These are phyloP conservation scores for Penicillium thymicola DNA, from an alignment of 2,329 filamentous ascomycete genomes.

Conservation along the genomic window DNA sequence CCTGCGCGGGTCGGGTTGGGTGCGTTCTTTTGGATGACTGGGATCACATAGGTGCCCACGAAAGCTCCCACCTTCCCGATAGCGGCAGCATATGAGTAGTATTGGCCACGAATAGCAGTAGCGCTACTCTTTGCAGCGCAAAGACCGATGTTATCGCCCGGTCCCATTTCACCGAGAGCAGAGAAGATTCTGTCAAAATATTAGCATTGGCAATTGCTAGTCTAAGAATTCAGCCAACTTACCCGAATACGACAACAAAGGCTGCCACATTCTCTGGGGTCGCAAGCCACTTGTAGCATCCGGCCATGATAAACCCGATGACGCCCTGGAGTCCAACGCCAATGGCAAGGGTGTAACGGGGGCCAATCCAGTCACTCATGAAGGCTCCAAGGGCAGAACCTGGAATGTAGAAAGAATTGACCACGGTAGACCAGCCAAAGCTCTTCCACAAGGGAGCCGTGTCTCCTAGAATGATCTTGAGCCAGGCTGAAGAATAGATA, in stretches of 20 bases:
- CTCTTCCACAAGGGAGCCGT: conserved; percentile 65
- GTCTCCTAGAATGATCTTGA: conserved; percentile 58
- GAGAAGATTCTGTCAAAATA: conserved; percentile 59
- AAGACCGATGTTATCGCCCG: conserved; percentile 88
- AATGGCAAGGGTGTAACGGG: conserved; percentile 67
- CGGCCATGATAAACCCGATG: conserved; percentile 87
- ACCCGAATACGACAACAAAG: conserved; percentile 75
- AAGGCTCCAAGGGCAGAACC: conserved; percentile 76
- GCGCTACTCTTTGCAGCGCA: conserved; percentile 83
- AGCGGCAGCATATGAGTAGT: conserved; percentile 54
- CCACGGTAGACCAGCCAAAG: conserved; percentile 84
- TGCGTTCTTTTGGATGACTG: conserved; percentile 61
- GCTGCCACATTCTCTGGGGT: conserved; percentile 64
- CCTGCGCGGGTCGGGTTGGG: conserved; percentile 58
- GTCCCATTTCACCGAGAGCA: conserved; percentile 74
- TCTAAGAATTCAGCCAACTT: conserved; percentile 8
- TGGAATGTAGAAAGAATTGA: conserved; percentile 86
- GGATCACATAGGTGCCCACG: conserved; percentile 79
- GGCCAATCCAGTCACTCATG: conserved; percentile 73
- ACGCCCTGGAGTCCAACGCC: conserved; percentile 71
- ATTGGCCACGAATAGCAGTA: conserved; percentile 79
- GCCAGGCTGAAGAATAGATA: conserved; percentile 70
- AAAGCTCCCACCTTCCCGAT: conserved; percentile 62
- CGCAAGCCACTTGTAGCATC: conserved; percentile 68
- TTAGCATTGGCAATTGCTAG: background rate